Evolutionary conservation across 768 basidiomycete species (phyloP), one percentile per base, ranked within the genome.

Genomic region (Amanita phalloides): DNA sequence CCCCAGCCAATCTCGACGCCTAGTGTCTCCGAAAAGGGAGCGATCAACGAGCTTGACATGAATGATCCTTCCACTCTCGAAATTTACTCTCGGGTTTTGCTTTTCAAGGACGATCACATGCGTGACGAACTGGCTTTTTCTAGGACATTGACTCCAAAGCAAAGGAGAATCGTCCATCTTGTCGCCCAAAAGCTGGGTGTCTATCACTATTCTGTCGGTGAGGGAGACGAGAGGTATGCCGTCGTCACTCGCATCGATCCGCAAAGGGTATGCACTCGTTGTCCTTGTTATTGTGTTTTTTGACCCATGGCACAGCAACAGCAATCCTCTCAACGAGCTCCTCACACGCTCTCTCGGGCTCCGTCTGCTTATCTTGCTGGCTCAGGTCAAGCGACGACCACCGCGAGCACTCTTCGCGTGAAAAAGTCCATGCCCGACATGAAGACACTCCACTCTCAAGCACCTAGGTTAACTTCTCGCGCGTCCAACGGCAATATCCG

Each of bases 391-490:
- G 56, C 57, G 21, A 57, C 64, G 52, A 69, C 67, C 53, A 70
- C 71, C 57, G 72, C 67, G 57, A 74, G 71, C 44, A 72, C 81
- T 38, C 77, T 97, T 50, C 84, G 94, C 38, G 82, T 85, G 66
- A 98, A 98, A 75, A 96, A 96, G 70, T 95, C 92, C 21, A 98
- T 98, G 96, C 96, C 96, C 2, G 92, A 97, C 67, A 83, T 97
- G 81, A 90, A 90, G 70, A 86, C 86, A 13, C 68, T 91, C 56
- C 89, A 90, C 55, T 74, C 82, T 14, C 81, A 84, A 60, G 83
- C 84, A 1, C 89, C 87, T 32, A 84, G 89, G 48, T 77, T 92
- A 44, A 80, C 71, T 53, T 84, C 85, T 13, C 85, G 89, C 54
- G 76, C 88, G 14, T 92, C 89, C 44, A 92, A 90, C 64, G 88